Evolutionary conservation across 352 stramenopile genomes (phyloP).

Genomic region (Phytophthora pluvialis): DNA sequence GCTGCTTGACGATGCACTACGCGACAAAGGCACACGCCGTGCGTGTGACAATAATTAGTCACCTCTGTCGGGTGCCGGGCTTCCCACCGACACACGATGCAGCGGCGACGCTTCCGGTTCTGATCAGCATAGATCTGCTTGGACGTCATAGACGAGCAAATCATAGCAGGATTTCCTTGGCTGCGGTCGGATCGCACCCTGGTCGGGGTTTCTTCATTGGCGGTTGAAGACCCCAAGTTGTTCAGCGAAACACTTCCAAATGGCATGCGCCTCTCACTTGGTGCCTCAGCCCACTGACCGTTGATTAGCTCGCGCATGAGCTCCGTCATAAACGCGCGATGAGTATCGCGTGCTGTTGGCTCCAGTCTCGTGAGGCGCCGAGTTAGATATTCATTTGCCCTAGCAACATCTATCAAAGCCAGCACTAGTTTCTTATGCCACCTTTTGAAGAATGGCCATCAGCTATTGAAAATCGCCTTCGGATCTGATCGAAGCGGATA

Average conservation of each 20-base stretch:
- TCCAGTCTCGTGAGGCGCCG: neutral
- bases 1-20: neutral
- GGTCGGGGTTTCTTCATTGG: neutral
- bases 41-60: neutral
- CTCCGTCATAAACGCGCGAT: neutral
- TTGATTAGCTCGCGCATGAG: neutral
- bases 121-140: slow-evolving; percentile 3
- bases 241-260: neutral
- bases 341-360: neutral
- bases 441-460: slow-evolving; percentile 1
- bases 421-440: slow-evolving; percentile 8
- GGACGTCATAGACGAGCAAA: neutral
- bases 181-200: neutral
- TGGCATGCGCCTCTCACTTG: neutral
- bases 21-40: neutral
- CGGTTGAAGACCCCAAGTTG: neutral
- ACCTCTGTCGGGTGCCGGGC: neutral
- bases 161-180: neutral
- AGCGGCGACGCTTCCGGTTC: neutral
- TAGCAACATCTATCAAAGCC: neutral
- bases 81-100: slow-evolving; percentile 6
- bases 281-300: neutral
- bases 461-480: neutral
- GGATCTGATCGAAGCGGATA: slow-evolving; percentile 3
- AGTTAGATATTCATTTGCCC: slow-evolving; percentile 6